Conservation (phyloP, 352 stramenopile genomes). For the Phytophthora pisi region DNA sequence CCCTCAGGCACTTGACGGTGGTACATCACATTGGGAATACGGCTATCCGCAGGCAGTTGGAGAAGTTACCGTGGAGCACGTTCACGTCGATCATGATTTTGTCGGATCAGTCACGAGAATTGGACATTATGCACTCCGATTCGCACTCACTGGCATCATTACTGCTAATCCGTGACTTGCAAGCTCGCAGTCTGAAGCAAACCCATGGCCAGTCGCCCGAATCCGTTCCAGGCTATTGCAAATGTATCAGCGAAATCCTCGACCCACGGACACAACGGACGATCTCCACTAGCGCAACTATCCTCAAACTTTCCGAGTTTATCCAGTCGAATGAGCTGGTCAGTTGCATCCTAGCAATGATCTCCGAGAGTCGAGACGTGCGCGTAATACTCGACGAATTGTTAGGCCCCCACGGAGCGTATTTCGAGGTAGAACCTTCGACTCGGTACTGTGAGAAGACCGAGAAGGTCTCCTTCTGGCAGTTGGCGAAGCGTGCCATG, state of each 20-base stretch:
- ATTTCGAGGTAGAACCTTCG: constrained; percentile 77
- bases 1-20: constrained; percentile 60
- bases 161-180: constrained; percentile 85
- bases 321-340: constrained; percentile 91
- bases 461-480: constrained; percentile 80
- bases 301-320: constrained; percentile 83
- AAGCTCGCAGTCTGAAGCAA: constrained; percentile 25
- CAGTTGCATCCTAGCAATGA: constrained; percentile 87
- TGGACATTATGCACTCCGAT: constrained; percentile 88
- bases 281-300: constrained; percentile 74
- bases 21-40: constrained; percentile 83
- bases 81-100: constrained; percentile 90
- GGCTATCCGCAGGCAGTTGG: constrained; percentile 75
- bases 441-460: constrained; percentile 56
- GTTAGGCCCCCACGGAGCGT: constrained; percentile 65
- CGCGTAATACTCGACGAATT: constrained; percentile 82
- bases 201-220: neutral
- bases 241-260: constrained; percentile 88
- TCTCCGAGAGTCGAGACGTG: constrained; percentile 86
- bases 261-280: constrained; percentile 87
- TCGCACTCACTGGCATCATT: constrained; percentile 86
- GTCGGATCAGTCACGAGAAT: constrained; percentile 68
- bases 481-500: constrained; percentile 68
- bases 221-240: constrained; percentile 44
- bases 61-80: constrained; percentile 55